Evolutionary conservation across 2,329 filamentous ascomycete genomes (phyloP), one percentile per base, ranked within the genome.

Genomic region (Xylariaceae sp.): DNA sequence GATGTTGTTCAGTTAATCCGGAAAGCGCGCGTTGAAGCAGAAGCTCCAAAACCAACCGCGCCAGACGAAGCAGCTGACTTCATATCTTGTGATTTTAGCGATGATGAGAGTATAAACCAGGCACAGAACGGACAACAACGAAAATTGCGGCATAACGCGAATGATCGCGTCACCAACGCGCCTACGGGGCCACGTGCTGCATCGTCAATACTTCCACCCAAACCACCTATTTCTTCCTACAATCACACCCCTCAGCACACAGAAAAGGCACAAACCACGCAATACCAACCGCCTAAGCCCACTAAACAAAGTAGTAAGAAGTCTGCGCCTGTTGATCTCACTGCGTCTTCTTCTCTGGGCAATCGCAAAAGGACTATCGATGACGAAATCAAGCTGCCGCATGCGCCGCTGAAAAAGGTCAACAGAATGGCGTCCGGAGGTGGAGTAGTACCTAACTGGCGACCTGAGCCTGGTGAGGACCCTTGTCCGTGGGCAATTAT

Each of bases 1-100:
- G 92, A 97, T 61, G 87, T 97, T 32, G 90, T 97, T 29, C 90
- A 95, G 66, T 73, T 96, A 56, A 97, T 97, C 63, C 87, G 92
- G 63, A 97, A 96, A 68, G 91, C 92, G 2, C 89, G 92, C 41
- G 78, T 92, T 27, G 83, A 86, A 30, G 73, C 77, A 3, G 71
- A 75, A 5, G 67, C 73, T 8, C 73, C 77, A 21, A 77, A 81
- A 24, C 71, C 77, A 0, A 74, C 77, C 9, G 74, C 80, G 1
- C 79, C 84, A 18, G 77, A 81, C 1, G 81, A 86, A 40, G 78
- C 81, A 18, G 87, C 89, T 53, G 93, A 99, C 62, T 97, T 97
- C 68, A 96, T 99, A 50, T 95, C 93, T 0, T 89, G 93, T 55
- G 88, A 86, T 61, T 79, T 89, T 37, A 82, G 81, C 40, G 83